Evolutionary conservation across 768 basidiomycete genomes (phyloP).

Genomic region (Collybiopsis confluens): DNA sequence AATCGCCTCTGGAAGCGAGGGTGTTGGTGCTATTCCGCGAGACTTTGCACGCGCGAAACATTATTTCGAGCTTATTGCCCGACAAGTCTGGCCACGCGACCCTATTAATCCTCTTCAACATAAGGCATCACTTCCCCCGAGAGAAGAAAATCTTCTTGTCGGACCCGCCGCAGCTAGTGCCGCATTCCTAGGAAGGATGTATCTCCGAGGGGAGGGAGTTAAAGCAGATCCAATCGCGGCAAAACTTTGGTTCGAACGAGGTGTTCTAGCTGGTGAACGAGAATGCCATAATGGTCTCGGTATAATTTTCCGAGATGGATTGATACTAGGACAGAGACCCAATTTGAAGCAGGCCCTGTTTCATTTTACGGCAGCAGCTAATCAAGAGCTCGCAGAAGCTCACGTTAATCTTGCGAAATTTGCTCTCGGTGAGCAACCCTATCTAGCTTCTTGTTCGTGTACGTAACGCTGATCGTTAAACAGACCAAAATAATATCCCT

Average conservation of each 20-base stretch:
- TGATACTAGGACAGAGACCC: conserved; percentile 59
- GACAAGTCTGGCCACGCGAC: conserved; percentile 86
- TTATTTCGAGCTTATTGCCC: conserved; percentile 84
- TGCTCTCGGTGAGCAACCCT: conserved; percentile 49
- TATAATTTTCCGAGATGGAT: conserved; percentile 87
- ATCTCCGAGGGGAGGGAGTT: conserved; percentile 88
- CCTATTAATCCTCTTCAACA: conserved; percentile 50
- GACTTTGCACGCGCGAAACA: conserved; percentile 72
- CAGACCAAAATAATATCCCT: conserved; percentile 69
- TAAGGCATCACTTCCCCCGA: conserved; percentile 32
- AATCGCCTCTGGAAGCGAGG: conserved; percentile 82
- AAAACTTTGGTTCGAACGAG: conserved; percentile 94
- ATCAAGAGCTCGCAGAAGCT: conserved; percentile 87
- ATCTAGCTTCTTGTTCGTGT: not conserved
- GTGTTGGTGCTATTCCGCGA: conserved; percentile 83
- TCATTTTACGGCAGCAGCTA: conserved; percentile 77
- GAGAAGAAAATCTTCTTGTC: conserved; percentile 50
- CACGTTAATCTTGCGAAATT: conserved; percentile 87
- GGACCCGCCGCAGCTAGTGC: conserved; percentile 76
- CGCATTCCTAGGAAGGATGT: conserved; percentile 91
- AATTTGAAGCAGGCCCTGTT: conserved; percentile 61
- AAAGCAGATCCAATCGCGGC: conserved; percentile 70
- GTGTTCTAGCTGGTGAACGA: conserved; percentile 72
- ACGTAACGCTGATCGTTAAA: too few relatives aligned
- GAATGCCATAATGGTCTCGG: conserved; percentile 90